A percentile compares a stretch with the other conserved stretches of the same genome.
These are phyloP conservation scores for Aspergillus alliaceus DNA, from an alignment of 2,329 filamentous ascomycete genomes.

Conservation along the genomic window DNA sequence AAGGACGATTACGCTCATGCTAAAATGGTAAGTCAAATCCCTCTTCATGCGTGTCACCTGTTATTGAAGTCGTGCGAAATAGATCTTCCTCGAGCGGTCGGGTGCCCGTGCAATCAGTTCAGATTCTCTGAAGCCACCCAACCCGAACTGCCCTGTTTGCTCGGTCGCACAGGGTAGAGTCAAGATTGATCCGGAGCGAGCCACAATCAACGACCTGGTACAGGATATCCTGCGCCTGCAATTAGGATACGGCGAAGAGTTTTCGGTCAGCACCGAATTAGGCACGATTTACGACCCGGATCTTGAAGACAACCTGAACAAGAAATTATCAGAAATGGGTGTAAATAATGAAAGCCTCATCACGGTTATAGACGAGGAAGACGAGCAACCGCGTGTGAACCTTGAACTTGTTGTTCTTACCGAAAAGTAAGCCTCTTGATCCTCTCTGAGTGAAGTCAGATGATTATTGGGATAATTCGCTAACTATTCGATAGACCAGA, in stretches of 20 bases:
- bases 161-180: constrained; percentile 69
- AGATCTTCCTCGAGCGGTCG: constrained; percentile 75
- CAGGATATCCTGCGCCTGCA: constrained; percentile 68
- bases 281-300: constrained; percentile 88
- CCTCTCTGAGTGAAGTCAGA: neutral
- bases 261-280: constrained; percentile 72
- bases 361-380: constrained; percentile 79
- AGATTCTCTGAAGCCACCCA: constrained; percentile 62
- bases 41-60: neutral
- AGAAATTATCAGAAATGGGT: constrained; percentile 75
- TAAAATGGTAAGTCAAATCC: constrained; percentile 62
- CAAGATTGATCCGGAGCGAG: constrained; percentile 66
- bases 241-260: constrained; percentile 77
- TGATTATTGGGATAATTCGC: constrained; percentile 1
- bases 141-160: constrained; percentile 81
- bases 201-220: constrained; percentile 78
- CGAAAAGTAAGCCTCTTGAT: constrained; percentile 26
- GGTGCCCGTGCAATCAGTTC: constrained; percentile 60
- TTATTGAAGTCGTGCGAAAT: constrained; percentile 1
- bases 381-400: constrained; percentile 69
- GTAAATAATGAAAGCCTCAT: constrained; percentile 74
- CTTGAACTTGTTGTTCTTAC: constrained; percentile 62
- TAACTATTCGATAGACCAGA: constrained; percentile 24
- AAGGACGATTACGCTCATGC: constrained; percentile 68
- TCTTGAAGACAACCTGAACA: constrained; percentile 78